These are phyloP conservation scores for Evansstolkia leycettana DNA, from an alignment of 495 filamentous ascomycete species.

Conservation along the genomic window DNA sequence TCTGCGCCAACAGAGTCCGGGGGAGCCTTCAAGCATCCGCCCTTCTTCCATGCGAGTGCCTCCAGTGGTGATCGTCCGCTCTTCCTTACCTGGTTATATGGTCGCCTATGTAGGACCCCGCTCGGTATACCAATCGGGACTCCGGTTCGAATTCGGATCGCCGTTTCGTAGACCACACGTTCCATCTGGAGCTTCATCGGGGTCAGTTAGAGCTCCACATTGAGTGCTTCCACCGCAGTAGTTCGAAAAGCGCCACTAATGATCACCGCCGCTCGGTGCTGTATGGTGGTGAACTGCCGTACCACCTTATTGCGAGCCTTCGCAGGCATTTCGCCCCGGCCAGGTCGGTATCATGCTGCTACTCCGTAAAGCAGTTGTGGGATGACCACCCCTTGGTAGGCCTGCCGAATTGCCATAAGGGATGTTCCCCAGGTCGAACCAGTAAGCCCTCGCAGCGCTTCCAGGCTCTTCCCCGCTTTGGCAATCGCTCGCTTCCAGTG, in stretches of 20 bases:
- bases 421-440: constrained; percentile 8
- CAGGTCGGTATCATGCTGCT: not conserved
- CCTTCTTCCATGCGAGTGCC: constrained; percentile 1
- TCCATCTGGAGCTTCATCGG: constrained; percentile 7
- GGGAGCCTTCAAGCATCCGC: constrained; percentile 1
- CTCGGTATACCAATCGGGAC: not conserved
- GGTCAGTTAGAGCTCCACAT: constrained; percentile 7
- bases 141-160: constrained; percentile 1
- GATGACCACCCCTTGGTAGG: constrained; percentile 12
- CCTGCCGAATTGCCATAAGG: constrained; percentile 1
- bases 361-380: constrained; percentile 10
- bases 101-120: too few relatives aligned
- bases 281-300: constrained; percentile 1
- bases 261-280: constrained; percentile 3
- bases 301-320: not conserved
- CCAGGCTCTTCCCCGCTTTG: constrained; percentile 3
- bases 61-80: constrained; percentile 2
- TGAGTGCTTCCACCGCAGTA: not conserved
- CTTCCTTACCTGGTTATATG: not conserved
- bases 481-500: constrained; percentile 4
- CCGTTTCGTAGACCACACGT: constrained; percentile 5
- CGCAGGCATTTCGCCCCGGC: not conserved
- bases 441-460: constrained; percentile 5
- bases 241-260: constrained; percentile 7
- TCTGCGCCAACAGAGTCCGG: not conserved